Conservation (phyloP, 2,329 filamentous ascomycete species). For the Helotiales sp. region DNA sequence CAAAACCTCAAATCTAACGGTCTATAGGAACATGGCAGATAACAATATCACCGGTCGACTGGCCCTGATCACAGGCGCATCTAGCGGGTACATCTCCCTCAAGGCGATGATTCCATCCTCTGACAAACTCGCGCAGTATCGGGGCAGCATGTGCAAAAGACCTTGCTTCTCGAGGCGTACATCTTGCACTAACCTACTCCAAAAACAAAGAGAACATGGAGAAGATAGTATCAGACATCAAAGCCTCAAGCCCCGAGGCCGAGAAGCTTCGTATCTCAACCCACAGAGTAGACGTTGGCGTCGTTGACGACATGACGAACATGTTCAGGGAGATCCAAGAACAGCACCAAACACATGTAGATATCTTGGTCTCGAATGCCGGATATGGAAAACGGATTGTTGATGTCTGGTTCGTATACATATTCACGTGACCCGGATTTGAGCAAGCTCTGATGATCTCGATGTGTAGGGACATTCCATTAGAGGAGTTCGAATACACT, state of each 20-base stretch:
- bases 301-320: constrained; percentile 50
- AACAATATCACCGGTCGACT: constrained; percentile 54
- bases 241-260: constrained; percentile 21
- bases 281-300: constrained; percentile 59
- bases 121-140: constrained; percentile 45
- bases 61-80: constrained; percentile 61
- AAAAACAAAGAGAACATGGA: constrained; percentile 46
- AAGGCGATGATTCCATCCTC: not conserved
- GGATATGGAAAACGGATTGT: constrained; percentile 62
- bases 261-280: constrained; percentile 46
- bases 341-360: constrained; percentile 49
- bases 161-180: constrained; percentile 51
- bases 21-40: constrained; percentile 19
- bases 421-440: not conserved
- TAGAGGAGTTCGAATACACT: constrained; percentile 31
- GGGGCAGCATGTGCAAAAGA: constrained; percentile 57
- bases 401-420: constrained; percentile 22
- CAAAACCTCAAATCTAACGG: not conserved
- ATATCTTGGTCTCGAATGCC: constrained; percentile 67
- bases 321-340: constrained; percentile 55
- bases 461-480: constrained; percentile 26
- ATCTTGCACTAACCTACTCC: constrained; percentile 60
- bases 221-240: constrained; percentile 44
- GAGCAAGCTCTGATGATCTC: constrained; percentile 1
- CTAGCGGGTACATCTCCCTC: constrained; percentile 50